phyloP scores from a whole-genome alignment of 2,329 filamentous ascomycete species.

The Cordyceps tenuipes region DNA sequence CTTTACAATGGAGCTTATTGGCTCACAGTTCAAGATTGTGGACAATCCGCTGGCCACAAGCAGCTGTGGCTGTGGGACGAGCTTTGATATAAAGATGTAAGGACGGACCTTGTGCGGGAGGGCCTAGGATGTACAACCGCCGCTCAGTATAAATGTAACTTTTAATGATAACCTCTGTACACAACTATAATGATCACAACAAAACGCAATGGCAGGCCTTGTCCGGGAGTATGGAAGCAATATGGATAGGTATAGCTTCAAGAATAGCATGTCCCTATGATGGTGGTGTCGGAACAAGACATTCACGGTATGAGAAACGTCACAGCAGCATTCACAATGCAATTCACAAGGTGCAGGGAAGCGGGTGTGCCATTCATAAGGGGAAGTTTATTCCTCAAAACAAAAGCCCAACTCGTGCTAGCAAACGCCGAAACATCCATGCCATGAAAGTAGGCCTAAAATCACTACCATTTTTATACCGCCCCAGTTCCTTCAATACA shows the following conservation, averaged over 20 bases:
- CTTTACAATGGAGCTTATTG: constrained; percentile 90
- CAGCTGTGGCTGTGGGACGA: constrained; percentile 94
- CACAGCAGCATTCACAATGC: constrained; percentile 7
- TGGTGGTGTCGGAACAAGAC: not conserved
- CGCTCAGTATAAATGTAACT: constrained; percentile 10
- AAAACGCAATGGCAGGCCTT: not conserved
- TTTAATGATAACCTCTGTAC: not conserved
- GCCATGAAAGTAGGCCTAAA: constrained; percentile 7
- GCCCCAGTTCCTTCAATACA: constrained; percentile 16
- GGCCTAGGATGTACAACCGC: not conserved
- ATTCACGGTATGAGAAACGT: too few species aligned
- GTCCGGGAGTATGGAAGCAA: too few species aligned
- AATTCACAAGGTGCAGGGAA: constrained; percentile 21
- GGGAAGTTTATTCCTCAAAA: constrained; percentile 28
- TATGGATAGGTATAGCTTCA: too few species aligned
- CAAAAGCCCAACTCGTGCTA: constrained; percentile 28
- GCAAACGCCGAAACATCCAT: constrained; percentile 30
- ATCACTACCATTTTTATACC: constrained; percentile 8
- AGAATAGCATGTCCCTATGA: too few species aligned
- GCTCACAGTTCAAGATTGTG: constrained; percentile 84
- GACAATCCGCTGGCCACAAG: constrained; percentile 89
- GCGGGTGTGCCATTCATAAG: constrained; percentile 33
- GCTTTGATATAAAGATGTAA: constrained; percentile 81
- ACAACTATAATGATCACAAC: not conserved
- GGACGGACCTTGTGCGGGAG: not conserved